Conservation (phyloP, 805 yeast species). For the Starmerella apis region DNA sequence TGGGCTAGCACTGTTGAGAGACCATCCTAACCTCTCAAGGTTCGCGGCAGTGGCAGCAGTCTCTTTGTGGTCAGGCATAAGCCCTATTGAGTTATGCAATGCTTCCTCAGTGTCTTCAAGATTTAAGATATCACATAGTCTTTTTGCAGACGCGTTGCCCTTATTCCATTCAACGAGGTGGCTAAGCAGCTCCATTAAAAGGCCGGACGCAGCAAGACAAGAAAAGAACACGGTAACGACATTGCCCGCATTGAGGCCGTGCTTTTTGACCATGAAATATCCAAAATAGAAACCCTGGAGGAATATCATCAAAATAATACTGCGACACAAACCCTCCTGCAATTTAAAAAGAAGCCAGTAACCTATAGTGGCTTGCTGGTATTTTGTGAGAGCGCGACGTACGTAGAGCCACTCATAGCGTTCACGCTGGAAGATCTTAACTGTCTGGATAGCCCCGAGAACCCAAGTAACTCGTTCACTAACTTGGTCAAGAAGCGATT, state of each 20-base stretch:
- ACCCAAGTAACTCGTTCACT: slow-evolving; percentile 64
- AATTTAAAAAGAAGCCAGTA: slow-evolving; percentile 40
- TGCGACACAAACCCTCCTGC: slow-evolving; percentile 48
- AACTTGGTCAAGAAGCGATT: slow-evolving; percentile 43
- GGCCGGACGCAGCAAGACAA: slow-evolving; percentile 60
- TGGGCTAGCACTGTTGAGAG: not conserved
- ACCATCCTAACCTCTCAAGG: slow-evolving; percentile 13
- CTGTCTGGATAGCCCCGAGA: slow-evolving; percentile 46
- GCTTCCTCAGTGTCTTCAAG: slow-evolving; percentile 11
- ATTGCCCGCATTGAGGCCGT: slow-evolving; percentile 45
- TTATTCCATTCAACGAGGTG: slow-evolving; percentile 55
- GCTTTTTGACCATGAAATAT: slow-evolving; percentile 46
- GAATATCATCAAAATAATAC: slow-evolving; percentile 60
- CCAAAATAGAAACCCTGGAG: slow-evolving; percentile 94
- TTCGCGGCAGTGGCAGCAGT: not conserved
- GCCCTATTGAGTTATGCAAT: slow-evolving; percentile 25
- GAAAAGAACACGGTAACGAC: slow-evolving; percentile 78
- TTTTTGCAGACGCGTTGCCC: slow-evolving; percentile 57
- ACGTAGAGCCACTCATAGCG: slow-evolving; percentile 42
- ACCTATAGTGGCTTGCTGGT: slow-evolving; percentile 36
- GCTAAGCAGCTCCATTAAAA: slow-evolving; percentile 45
- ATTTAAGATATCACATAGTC: slow-evolving; percentile 38
- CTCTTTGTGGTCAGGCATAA: slow-evolving; percentile 16
- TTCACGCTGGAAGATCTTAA: slow-evolving; percentile 53
- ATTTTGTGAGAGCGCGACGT: slow-evolving; percentile 30